Evolutionary conservation across 805 yeast genomes (phyloP).

Genomic region (Candida verbasci): DNA sequence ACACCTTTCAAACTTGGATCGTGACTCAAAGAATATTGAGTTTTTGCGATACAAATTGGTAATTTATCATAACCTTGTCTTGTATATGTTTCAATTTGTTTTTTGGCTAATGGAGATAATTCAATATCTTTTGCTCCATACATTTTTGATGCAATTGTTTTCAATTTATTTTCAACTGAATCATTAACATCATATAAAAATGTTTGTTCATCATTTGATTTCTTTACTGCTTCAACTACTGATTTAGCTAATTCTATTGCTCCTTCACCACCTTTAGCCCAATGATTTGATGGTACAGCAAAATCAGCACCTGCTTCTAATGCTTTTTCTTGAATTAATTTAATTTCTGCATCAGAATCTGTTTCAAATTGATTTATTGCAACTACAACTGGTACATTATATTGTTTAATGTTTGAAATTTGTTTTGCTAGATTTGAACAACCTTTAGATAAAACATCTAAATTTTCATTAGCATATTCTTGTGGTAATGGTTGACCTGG

Average conservation of each 20-base stretch:
- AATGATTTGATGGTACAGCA: constrained; percentile 88
- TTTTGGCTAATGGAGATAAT: constrained; percentile 73
- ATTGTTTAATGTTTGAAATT: constrained; percentile 76
- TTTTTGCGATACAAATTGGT: constrained; percentile 96
- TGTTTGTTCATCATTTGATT: constrained; percentile 32
- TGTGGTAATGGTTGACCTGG: constrained; percentile 86
- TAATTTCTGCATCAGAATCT: constrained; percentile 78
- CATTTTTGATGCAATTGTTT: constrained; percentile 78
- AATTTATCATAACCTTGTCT: constrained; percentile 84
- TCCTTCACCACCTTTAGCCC: constrained; percentile 95
- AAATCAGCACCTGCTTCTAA: constrained; percentile 88
- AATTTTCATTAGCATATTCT: constrained; percentile 77
- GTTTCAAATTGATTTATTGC: constrained; percentile 87
- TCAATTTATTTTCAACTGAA: constrained; percentile 75
- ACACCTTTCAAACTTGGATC: constrained; percentile 93
- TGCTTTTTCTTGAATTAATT: constrained; percentile 74
- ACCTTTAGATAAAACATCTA: constrained; percentile 72
- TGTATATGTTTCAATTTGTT: constrained; percentile 77
- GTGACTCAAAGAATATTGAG: constrained; percentile 93
- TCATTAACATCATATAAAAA: constrained; percentile 69
- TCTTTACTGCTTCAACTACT: constrained; percentile 65
- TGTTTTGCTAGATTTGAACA: constrained; percentile 88
- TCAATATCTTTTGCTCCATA: constrained; percentile 89
- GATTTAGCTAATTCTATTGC: constrained; percentile 81
- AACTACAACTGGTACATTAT: constrained; percentile 89